A percentile compares a stretch with the other conserved stretches of the same genome.
These are phyloP conservation scores for Rhododendron griersonianum DNA, from an alignment of 148 eudicot genomes.

Conservation along the genomic window DNA sequence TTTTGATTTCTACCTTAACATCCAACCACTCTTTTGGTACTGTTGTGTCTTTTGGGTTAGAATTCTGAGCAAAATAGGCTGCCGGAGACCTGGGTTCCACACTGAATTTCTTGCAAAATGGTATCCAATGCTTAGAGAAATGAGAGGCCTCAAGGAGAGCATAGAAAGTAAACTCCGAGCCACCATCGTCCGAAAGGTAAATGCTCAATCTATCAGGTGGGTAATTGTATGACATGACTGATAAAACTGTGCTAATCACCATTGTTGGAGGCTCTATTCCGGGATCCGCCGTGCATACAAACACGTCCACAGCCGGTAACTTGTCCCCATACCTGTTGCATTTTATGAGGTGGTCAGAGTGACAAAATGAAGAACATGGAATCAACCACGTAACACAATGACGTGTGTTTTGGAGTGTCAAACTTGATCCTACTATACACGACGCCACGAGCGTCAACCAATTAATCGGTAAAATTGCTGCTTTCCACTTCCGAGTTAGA, in stretches of 20 bases:
- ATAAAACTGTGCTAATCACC: constrained; percentile 36
- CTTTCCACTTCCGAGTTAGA: background rate
- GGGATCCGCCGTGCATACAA: constrained; percentile 42
- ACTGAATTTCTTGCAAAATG: constrained; percentile 38
- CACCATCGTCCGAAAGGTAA: constrained; percentile 45
- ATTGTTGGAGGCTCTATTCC: constrained; percentile 38
- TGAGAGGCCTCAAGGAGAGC: constrained; percentile 41
- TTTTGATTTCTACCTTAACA: constrained; percentile 26
- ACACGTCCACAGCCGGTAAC: constrained; percentile 33
- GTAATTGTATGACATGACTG: constrained; percentile 37
- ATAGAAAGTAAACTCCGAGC: constrained; percentile 42
- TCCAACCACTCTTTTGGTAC: constrained; percentile 17
- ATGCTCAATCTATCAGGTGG: constrained; percentile 28
- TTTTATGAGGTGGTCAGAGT: too few species aligned
- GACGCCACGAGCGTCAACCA: too few species aligned
- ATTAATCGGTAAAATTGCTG: too few species aligned
- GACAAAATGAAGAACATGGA: too few species aligned
- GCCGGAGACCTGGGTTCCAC: constrained; percentile 42
- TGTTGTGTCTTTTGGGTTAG: background rate
- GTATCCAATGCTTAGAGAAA: constrained; percentile 40
- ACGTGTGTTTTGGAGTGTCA: too few species aligned
- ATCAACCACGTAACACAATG: too few species aligned
- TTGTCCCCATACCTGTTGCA: constrained; percentile 4
- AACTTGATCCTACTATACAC: too few species aligned
- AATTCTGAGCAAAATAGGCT: constrained; percentile 17